phyloP scores from a whole-genome alignment of 169 alveolate genomes.

The Toxoplasma gondii region DNA sequence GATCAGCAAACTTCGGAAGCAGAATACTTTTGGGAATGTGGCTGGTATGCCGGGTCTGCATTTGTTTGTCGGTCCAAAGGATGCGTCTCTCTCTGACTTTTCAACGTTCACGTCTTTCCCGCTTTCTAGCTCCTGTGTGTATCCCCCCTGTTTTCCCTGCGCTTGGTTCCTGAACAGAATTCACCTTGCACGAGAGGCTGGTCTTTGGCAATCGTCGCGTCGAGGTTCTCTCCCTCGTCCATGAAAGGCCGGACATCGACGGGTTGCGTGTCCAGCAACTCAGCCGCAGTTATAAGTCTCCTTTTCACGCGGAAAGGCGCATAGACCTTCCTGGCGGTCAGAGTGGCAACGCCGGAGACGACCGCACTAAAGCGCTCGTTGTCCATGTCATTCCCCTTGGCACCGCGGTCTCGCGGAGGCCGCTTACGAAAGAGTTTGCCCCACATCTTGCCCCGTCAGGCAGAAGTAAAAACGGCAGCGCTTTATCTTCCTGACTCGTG shows the following conservation, averaged over 20 bases:
- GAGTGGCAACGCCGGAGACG: not conserved
- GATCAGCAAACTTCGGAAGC: too few relatives aligned
- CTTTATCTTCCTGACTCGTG: too few relatives aligned
- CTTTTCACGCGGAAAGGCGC: not conserved
- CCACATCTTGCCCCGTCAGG: too few relatives aligned
- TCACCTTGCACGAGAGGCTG: conserved; percentile 16
- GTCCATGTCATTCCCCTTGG: not conserved
- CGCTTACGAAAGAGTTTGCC: not conserved
- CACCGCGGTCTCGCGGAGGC: not conserved
- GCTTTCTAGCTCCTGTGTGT: too few relatives aligned
- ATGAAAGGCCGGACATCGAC: not conserved
- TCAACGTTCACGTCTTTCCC: too few relatives aligned
- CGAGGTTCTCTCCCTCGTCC: conserved; percentile 11
- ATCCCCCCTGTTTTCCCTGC: too few relatives aligned
- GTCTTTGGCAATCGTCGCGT: conserved; percentile 3
- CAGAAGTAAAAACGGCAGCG: too few relatives aligned
- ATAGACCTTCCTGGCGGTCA: not conserved
- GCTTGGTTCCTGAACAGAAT: too few relatives aligned
- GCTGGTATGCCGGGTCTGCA: too few relatives aligned
- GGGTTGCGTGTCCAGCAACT: not conserved
- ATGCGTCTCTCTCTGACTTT: too few relatives aligned
- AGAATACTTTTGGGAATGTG: too few relatives aligned
- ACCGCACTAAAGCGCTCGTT: not conserved
- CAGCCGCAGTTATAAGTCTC: not conserved
- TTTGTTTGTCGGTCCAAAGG: too few relatives aligned